Conservation (phyloP, 2,329 filamentous ascomycete species). For the Trichoderma semiorbis region DNA sequence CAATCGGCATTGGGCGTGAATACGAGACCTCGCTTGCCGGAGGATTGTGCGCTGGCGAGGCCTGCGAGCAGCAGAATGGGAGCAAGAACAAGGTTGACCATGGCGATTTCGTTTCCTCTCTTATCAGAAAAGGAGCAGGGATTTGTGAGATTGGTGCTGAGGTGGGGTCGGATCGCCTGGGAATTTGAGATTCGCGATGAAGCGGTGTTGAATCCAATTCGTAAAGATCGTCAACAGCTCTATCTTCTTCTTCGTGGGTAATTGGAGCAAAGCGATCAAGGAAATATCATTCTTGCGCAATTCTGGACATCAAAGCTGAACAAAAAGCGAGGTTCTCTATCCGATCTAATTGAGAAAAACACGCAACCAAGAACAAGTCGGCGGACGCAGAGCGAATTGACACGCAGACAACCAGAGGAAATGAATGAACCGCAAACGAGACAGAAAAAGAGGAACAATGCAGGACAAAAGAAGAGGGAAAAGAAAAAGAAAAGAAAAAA, state of each 20-base stretch:
- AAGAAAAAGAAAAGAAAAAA: neutral
- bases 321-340: neutral
- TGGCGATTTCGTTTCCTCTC: neutral
- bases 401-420: neutral
- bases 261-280: neutral
- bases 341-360: neutral
- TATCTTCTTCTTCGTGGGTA: neutral
- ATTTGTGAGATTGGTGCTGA: neutral
- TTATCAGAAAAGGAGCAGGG: neutral
- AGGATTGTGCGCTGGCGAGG: conserved; percentile 28
- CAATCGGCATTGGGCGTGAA: conserved; percentile 57
- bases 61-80: conserved; percentile 24
- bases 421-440: neutral
- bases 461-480: neutral
- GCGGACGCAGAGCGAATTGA: neutral
- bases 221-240: neutral
- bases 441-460: neutral
- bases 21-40: conserved; percentile 68
- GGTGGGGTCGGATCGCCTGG: neutral
- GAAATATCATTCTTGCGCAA: neutral
- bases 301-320: neutral
- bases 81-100: neutral
- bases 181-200: neutral
- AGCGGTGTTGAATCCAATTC: neutral
- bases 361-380: neutral